Base-by-base conservation (phyloP, 2,329 filamentous ascomycete genomes). In the Cytospora paraplurivora region DNA sequence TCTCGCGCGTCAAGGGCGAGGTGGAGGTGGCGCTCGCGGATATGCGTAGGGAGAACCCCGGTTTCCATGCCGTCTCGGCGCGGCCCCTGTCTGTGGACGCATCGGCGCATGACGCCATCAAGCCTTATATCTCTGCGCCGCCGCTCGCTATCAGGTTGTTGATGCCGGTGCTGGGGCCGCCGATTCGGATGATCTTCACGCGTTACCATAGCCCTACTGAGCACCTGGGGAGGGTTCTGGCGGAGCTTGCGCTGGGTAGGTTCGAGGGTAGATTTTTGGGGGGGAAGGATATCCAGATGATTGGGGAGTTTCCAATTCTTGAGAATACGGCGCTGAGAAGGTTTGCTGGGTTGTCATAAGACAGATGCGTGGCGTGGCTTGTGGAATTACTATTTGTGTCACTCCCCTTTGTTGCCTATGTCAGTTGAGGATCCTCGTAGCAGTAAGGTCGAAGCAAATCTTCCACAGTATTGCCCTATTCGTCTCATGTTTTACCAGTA, bases 1-100 rank as follows among this genome's bases (percentile, higher is more conserved):
- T 85, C 70, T 87, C 79, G 1, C 77, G 81, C 13, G 79, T 89
- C 62, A 93, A 93, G 73, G 90, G 90, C 15, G 79, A 85, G 71
- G 82, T 84, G 0, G 90, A 93, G 74, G 67, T 78, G 1, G 73
- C 77, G 1, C 79, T 93, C 2, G 78, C 88, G 1, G 78, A 80
- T 0, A 72, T 91, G 66, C 73, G 76, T 6, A 72, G 73, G 3
- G 69, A 71, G 6, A 78, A 77, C 52, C 75, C 79, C 0, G 72
- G 75, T 10, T 79, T 92, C 61, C 79, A 76, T 34, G 78, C 83
- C 1, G 82, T 83, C 69, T 85, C 81, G 15, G 76, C 87, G 8
- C 80, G 89, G 0, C 87, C 88, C 0, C 84, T 71, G 0, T 81
- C 75, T 8, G 83, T 92, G 8, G 89, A 92, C 66, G 63, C 69